Percentiles rank a stretch among this genome's conserved stretches.
Conservation (phyloP, 2,329 filamentous ascomycete genomes). For the Botryosphaeria dothidea region DNA sequence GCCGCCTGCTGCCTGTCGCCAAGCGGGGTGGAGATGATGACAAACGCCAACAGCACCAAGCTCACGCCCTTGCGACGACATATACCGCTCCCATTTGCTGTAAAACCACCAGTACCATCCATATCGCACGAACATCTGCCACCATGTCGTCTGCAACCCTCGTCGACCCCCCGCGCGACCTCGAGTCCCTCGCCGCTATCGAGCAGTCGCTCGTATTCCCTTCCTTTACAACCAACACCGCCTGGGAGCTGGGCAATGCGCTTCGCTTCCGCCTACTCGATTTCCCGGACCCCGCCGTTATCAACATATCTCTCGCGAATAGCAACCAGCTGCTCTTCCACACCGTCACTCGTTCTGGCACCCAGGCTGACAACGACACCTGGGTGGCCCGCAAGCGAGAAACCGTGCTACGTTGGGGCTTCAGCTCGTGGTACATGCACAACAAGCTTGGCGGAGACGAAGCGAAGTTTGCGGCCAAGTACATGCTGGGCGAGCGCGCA, state of each 20-base stretch:
- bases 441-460: constrained; percentile 68
- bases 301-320: constrained; percentile 65
- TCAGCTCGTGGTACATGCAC: constrained; percentile 70
- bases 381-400: constrained; percentile 67
- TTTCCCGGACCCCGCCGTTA: constrained; percentile 55
- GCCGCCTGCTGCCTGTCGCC: background rate
- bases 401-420: constrained; percentile 70
- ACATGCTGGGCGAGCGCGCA: constrained; percentile 58
- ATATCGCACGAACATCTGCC: background rate
- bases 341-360: constrained; percentile 64
- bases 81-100: background rate
- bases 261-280: constrained; percentile 64
- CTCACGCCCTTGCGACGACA: background rate
- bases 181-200: constrained; percentile 42
- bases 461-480: constrained; percentile 64
- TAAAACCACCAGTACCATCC: background rate
- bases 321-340: constrained; percentile 68
- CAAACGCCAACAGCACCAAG: background rate
- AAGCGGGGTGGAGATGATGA: background rate
- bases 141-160: constrained; percentile 22
- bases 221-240: constrained; percentile 64
- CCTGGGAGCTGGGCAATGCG: constrained; percentile 65
- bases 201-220: constrained; percentile 48
- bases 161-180: constrained; percentile 37
- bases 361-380: constrained; percentile 68